Base-by-base conservation (phyloP, 2,329 filamentous ascomycete genomes). In the Nigrograna mackinnonii region DNA sequence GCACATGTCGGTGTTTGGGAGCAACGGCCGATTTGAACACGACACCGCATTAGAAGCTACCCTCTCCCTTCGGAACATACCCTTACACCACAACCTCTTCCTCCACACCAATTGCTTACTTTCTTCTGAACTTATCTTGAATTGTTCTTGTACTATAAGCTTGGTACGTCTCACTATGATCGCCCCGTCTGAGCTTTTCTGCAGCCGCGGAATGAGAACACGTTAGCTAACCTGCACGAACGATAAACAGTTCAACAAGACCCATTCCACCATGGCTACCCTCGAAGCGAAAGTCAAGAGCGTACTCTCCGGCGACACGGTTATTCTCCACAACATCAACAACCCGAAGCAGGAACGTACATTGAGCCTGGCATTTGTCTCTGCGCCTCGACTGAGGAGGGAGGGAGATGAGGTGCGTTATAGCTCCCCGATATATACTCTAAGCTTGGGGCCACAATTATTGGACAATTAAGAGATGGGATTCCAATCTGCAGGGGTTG, bases 351-450 rank as follows among this genome's bases (percentile, higher is more conserved):
- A 86, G 69, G 94, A 97, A 75, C 87, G 90, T 60, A 89, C 81
- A 39, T 79, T 99, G 59, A 95, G 91, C 63, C 79, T 99, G 52
- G 94, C 94, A 59, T 97, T 91, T 72, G 91, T 97, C 55, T 87
- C 86, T 45, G 91, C 91, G 37, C 94, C 94, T 3, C 85, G 91
- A 64, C 69, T 96, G 68, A 86, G 80, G 74, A 86, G 90, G 70
- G 91, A 96, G 57, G 91, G 89, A 44, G 92, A 96, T 62, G 91
- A 96, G 74, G 80, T 83, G 58, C 50, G 73, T 60, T 19, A 22
- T 35, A 19, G n/a, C n/a, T n/a, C n/a, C 19, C 28, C 5, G 12
- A 18, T 6, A 17, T 18, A n/a, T n/a, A n/a, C n/a, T n/a, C n/a
- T n/a, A n/a, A n/a, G n/a, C n/a, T n/a, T n/a, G n/a, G n/a, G n/a